Base-by-base conservation (phyloP, 2,329 filamentous ascomycete genomes). In the Calonectria pseudoturangicola region DNA sequence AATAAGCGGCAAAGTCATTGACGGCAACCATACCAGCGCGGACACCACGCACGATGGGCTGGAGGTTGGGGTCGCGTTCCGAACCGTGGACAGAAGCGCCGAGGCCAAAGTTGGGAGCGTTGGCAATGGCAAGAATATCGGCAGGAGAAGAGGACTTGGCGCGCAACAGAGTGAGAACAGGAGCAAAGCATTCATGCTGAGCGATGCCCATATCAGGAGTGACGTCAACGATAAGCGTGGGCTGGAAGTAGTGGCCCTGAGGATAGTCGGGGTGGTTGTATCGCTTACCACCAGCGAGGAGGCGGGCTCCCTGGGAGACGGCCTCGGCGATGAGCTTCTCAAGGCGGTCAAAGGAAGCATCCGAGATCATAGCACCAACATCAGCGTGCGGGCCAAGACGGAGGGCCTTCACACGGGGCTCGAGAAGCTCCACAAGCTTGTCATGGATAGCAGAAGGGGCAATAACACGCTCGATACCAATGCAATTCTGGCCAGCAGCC, bases 401-500 rank as follows among this genome's bases (percentile, higher is more conserved):
- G 18, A 99, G 88, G 13, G 89, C 89, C 74, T 89, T 88, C 76
- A 98, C 94, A 73, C 93, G 92, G 13, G 94, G 93, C 65, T 92
- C 89, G 25, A 99, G 90, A 73, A 92, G 88, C 6, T 88, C 84
- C 66, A 98, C 86, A 27, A 99, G 90, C 69, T 88, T 87, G 74
- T 93, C 88, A 86, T 98, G 98, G 65, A 94, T 89, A n/a, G 86
- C 87, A 1, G 95, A 93, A 18, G 94, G 89, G 28, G 93, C 95
- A 77, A 98, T 93, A 81, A 98, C 93, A 69, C 97, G 94, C 86
- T 99, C 97, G 77, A 98, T 96, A 68, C 97, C 97, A 81, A 99
- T 96, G 85, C 97, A 99, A 86, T 99, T 99, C 84, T 99, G 97
- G 1, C 97, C 97, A 18, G 95, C 93, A 65, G 95, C 95, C 84